These are phyloP conservation scores for Russula lepida DNA, from an alignment of 768 basidiomycete genomes.

Conservation along the genomic window DNA sequence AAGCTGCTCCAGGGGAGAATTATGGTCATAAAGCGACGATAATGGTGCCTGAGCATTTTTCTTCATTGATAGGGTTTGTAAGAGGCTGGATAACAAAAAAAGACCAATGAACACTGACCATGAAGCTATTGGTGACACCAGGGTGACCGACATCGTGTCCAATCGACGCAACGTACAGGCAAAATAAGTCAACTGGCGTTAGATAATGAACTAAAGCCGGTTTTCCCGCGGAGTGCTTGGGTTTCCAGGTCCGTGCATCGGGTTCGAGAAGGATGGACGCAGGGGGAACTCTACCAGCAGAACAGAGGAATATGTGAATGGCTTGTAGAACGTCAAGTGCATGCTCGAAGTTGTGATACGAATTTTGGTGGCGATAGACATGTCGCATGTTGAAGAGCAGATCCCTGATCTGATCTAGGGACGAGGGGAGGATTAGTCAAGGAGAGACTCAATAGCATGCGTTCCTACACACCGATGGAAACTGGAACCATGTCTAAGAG, in stretches of 20 bases:
- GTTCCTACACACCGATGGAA: constrained; percentile 44
- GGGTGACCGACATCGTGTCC: constrained; percentile 98
- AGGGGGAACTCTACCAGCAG: constrained; percentile 75
- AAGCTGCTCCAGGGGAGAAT: constrained; percentile 88
- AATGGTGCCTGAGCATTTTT: constrained; percentile 91
- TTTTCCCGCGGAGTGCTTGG: constrained; percentile 29
- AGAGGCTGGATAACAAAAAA: background rate
- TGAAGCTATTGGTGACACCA: constrained; percentile 86
- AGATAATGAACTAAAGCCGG: constrained; percentile 30
- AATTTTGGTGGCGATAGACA: constrained; percentile 84
- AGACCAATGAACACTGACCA: constrained; percentile 47
- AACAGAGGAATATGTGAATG: constrained; percentile 72
- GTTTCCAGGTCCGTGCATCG: constrained; percentile 31
- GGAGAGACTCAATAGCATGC: background rate
- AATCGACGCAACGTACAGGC: constrained; percentile 83
- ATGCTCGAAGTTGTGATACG: constrained; percentile 97
- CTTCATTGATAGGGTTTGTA: constrained; percentile 33
- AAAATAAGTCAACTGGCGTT: constrained; percentile 66
- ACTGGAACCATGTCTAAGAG: constrained; percentile 52
- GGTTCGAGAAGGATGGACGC: constrained; percentile 51
- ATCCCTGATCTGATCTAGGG: constrained; percentile 58
- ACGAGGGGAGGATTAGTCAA: background rate
- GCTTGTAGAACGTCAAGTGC: constrained; percentile 96
- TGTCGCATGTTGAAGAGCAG: constrained; percentile 86
- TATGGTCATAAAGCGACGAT: constrained; percentile 79